These are phyloP conservation scores for Herpotrichia juniperi DNA, from an alignment of 2,329 filamentous ascomycete genomes.

Conservation along the genomic window DNA sequence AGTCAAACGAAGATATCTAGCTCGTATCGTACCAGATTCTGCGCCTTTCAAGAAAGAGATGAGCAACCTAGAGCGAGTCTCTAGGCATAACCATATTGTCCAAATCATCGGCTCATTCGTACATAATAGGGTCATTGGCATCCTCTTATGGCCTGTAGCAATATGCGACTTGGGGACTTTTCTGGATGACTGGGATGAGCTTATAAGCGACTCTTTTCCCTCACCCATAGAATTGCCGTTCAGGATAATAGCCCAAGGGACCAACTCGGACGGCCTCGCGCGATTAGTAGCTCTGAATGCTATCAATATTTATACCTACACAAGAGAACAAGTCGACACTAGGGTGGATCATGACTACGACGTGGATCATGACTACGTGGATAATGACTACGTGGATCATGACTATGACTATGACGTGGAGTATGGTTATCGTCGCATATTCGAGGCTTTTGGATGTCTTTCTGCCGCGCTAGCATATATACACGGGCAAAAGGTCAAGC, in stretches of 20 bases:
- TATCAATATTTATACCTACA: no score
- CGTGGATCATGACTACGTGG: no score
- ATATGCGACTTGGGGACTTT: slow-evolving; percentile 3
- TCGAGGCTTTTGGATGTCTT: neutral
- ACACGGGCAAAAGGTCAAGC: slow-evolving; percentile 5
- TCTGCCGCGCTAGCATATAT: neutral
- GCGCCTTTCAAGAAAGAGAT: neutral
- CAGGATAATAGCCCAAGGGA: no score
- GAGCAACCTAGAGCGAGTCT: neutral
- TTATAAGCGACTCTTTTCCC: no score
- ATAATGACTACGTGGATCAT: no score
- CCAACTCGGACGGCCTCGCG: no score
- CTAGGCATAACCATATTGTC: neutral
- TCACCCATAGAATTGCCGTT: no score
- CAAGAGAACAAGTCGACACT: no score
- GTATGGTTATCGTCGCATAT: neutral
- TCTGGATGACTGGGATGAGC: neutral
- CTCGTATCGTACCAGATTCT: neutral
- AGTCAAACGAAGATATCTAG: slow-evolving; percentile 1
- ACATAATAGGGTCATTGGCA: neutral
- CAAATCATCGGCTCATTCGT: neutral
- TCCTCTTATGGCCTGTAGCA: slow-evolving; percentile 5
- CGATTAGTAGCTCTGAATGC: no score
- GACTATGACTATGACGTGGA: neutral
- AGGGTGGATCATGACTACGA: no score